Percentiles rank a stretch among this genome's conserved stretches.
Conservation (phyloP, 2,329 filamentous ascomycete species). For the Fusarium sp. region DNA sequence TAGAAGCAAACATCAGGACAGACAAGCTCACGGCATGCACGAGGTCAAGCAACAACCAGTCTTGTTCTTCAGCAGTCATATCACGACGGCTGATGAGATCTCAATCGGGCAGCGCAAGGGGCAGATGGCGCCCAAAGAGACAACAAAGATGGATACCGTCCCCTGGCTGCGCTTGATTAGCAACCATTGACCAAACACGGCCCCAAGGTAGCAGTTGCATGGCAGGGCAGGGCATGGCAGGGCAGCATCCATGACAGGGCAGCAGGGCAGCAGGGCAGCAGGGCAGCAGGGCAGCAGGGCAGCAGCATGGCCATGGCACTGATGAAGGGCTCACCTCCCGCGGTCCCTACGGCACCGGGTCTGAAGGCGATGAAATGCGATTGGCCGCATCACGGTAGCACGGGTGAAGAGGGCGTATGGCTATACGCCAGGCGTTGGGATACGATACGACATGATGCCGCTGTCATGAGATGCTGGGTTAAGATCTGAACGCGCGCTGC, state of each 20-base stretch:
- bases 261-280: too few relatives aligned
- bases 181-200: constrained; percentile 40
- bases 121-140: constrained; percentile 30
- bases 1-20: constrained; percentile 11
- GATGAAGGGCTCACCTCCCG: constrained; percentile 7
- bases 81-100: constrained; percentile 40
- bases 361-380: constrained; percentile 24
- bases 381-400: constrained; percentile 32
- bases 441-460: constrained; percentile 26
- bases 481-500: constrained; percentile 21
- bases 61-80: constrained; percentile 7
- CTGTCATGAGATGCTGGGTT: constrained; percentile 35
- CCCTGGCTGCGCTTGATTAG: constrained; percentile 43
- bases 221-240: constrained; percentile 1
- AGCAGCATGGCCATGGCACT: background rate
- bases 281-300: background rate
- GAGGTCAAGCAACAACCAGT: background rate
- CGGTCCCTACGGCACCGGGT: constrained; percentile 4
- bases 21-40: constrained; percentile 1
- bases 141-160: constrained; percentile 14
- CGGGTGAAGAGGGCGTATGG: constrained; percentile 13
- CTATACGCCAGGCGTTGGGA: constrained; percentile 24
- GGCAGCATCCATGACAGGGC: background rate
- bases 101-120: constrained; percentile 42
- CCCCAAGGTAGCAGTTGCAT: constrained; percentile 4